These are phyloP conservation scores for Claviceps quebecensis DNA, from an alignment of 2,329 filamentous ascomycete species.

Conservation along the genomic window DNA sequence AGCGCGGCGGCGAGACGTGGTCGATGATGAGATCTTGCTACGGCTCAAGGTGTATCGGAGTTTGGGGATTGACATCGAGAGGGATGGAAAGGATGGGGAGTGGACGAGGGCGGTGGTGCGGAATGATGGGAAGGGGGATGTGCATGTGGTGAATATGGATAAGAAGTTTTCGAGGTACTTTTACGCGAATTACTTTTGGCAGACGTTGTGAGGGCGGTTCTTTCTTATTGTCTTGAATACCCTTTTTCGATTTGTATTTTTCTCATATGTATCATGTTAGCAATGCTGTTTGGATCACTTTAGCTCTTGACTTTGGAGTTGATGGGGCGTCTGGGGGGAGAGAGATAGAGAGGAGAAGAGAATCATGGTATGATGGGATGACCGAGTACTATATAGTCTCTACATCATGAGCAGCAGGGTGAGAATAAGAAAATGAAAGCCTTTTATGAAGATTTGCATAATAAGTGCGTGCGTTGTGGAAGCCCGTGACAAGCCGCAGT, in stretches of 20 bases:
- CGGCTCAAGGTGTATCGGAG: slow-evolving; percentile 84
- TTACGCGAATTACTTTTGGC: slow-evolving; percentile 94
- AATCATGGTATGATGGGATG: background rate
- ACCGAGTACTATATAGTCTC: background rate
- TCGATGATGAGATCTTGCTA: slow-evolving; percentile 53
- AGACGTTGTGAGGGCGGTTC: slow-evolving; percentile 48
- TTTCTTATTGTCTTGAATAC: background rate
- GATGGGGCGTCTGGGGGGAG: background rate
- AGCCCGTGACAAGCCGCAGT: too few species aligned
- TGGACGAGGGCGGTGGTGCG: slow-evolving; percentile 77
- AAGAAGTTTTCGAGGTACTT: slow-evolving; percentile 83
- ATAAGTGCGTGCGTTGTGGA: too few species aligned
- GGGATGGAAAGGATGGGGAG: slow-evolving; percentile 58
- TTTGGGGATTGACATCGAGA: slow-evolving; percentile 77
- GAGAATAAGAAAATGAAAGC: too few species aligned
- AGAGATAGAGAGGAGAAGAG: too few species aligned
- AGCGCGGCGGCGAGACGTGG: slow-evolving; percentile 22
- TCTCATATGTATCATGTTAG: background rate
- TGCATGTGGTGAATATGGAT: slow-evolving; percentile 89
- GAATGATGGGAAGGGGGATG: slow-evolving; percentile 76
- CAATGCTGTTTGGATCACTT: background rate
- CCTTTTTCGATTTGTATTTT: background rate
- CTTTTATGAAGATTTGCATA: too few species aligned
- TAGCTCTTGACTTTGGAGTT: background rate
- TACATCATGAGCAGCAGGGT: background rate